Percentiles rank a stretch among this genome's conserved stretches.
Evolutionary conservation across 306 rosid genomes (phyloP).

Genomic region (Rubus idaeus): DNA sequence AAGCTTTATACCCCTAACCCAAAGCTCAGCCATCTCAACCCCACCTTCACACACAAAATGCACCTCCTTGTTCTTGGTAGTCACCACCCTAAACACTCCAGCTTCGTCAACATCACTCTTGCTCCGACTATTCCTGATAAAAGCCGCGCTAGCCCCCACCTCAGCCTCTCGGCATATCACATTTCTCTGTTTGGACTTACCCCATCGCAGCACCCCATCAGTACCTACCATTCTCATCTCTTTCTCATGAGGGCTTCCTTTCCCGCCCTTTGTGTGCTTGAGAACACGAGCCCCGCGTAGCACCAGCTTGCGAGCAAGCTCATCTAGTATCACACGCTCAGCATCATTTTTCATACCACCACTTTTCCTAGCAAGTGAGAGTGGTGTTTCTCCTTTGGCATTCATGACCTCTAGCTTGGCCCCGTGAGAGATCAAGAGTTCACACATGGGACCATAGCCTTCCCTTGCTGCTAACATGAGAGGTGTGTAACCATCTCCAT

Average conservation of each 20-base stretch:
- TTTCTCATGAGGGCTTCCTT: slow-evolving; percentile 67
- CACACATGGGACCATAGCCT: slow-evolving; percentile 68
- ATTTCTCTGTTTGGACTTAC: slow-evolving; percentile 64
- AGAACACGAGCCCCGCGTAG: slow-evolving; percentile 48
- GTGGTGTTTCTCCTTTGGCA: slow-evolving; percentile 73
- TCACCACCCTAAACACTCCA: slow-evolving; percentile 80
- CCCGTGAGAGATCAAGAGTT: slow-evolving; percentile 62
- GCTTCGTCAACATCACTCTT: slow-evolving; percentile 61
- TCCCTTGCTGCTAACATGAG: slow-evolving; percentile 94
- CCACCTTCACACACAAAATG: slow-evolving; percentile 86
- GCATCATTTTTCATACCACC: slow-evolving; percentile 40
- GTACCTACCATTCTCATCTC: slow-evolving; percentile 57
- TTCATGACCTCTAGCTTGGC: slow-evolving; percentile 52
- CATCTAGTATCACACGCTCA: slow-evolving; percentile 61
- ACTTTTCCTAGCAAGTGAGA: slow-evolving; percentile 56
- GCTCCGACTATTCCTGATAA: slow-evolving; percentile 50
- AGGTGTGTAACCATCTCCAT: slow-evolving; percentile 80
- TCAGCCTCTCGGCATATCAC: slow-evolving; percentile 64
- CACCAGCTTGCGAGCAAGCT: slow-evolving; percentile 65
- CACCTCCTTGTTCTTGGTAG: slow-evolving; percentile 65
- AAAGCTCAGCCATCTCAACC: slow-evolving; percentile 66
- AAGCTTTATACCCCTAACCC: slow-evolving; percentile 89
- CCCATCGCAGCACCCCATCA: slow-evolving; percentile 71
- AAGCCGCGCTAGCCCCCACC: slow-evolving; percentile 61
- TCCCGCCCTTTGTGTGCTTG: slow-evolving; percentile 85